These are phyloP conservation scores for Stagonosporopsis rhizophila DNA, from an alignment of 2,329 filamentous ascomycete genomes.

Conservation along the genomic window DNA sequence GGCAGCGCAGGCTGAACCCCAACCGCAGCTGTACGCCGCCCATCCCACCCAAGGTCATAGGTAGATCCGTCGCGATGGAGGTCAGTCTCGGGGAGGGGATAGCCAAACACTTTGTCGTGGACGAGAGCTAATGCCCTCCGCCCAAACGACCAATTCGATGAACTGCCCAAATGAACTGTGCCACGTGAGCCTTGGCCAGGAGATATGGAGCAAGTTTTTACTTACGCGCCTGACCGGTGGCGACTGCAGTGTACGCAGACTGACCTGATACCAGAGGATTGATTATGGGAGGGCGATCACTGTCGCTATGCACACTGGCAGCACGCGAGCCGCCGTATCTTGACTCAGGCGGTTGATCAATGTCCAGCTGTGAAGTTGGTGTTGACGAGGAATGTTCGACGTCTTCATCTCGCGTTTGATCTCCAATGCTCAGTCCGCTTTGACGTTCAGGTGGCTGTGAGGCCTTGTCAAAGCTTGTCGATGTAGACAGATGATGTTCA, in stretches of 20 bases:
- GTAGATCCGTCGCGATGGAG: not conserved
- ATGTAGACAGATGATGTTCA: not conserved
- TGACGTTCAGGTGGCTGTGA: not conserved
- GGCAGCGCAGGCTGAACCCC: not conserved
- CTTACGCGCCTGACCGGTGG: not conserved
- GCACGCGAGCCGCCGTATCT: conserved; percentile 1
- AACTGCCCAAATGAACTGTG: not conserved
- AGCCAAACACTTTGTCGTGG: not conserved
- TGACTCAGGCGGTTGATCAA: not conserved
- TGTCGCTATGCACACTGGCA: conserved; percentile 1
- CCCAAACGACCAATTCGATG: conserved; percentile 3
- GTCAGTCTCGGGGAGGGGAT: not conserved
- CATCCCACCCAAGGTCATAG: conserved; percentile 4
- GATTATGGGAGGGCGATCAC: not conserved
- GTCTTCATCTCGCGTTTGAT: not conserved
- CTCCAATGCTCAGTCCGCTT: not conserved
- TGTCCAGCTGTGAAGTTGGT: not conserved
- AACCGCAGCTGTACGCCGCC: not conserved
- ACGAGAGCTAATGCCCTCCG: not conserved
- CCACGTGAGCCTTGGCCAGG: not conserved
- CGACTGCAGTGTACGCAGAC: not conserved
- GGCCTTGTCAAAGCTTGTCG: not conserved
- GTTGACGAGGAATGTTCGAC: not conserved
- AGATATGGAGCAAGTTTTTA: not conserved
- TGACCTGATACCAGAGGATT: not conserved